Percentiles rank a stretch among this genome's conserved stretches.
These are phyloP conservation scores for Clohesyomyces aquaticus DNA, from an alignment of 495 filamentous ascomycete species.

Conservation along the genomic window DNA sequence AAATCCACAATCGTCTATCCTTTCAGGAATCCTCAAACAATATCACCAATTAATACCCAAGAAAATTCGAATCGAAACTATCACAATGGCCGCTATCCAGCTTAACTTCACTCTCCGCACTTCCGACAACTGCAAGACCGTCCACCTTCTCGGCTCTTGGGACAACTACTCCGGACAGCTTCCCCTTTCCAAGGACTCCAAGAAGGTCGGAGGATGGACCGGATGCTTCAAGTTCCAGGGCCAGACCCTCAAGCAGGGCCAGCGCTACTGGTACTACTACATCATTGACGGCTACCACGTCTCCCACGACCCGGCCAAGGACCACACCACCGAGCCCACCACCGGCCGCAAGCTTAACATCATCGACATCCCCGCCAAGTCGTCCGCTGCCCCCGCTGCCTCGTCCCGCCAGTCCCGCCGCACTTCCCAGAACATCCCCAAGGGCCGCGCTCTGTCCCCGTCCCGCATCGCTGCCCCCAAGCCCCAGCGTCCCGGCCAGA, in stretches of 20 bases:
- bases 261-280: constrained; percentile 99
- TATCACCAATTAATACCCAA: too few relatives aligned
- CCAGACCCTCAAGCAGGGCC: constrained; percentile 76
- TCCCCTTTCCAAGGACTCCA: constrained; percentile 83
- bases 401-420: constrained; percentile 50
- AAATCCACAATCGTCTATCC: constrained; percentile 11
- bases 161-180: constrained; percentile 94
- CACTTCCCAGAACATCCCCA: constrained; percentile 66
- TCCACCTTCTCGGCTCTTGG: constrained; percentile 97
- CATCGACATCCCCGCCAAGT: constrained; percentile 63
- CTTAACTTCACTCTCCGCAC: constrained; percentile 76
- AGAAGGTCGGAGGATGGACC: constrained; percentile 84
- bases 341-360: constrained; percentile 92
- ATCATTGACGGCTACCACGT: constrained; percentile 99
- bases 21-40: constrained; percentile 33
- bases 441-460: constrained; percentile 81
- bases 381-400: constrained; percentile 40
- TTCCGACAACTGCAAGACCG: constrained; percentile 94
- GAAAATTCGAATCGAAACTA: constrained; percentile 24
- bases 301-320: constrained; percentile 91
- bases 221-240: constrained; percentile 96
- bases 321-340: constrained; percentile 91
- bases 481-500: constrained; percentile 83
- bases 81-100: constrained; percentile 51
- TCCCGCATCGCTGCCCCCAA: constrained; percentile 90